Percentiles rank a stretch among this genome's conserved stretches.
Evolutionary conservation across 179 eudicot species (phyloP).

Genomic region (Spergularia azorica): DNA sequence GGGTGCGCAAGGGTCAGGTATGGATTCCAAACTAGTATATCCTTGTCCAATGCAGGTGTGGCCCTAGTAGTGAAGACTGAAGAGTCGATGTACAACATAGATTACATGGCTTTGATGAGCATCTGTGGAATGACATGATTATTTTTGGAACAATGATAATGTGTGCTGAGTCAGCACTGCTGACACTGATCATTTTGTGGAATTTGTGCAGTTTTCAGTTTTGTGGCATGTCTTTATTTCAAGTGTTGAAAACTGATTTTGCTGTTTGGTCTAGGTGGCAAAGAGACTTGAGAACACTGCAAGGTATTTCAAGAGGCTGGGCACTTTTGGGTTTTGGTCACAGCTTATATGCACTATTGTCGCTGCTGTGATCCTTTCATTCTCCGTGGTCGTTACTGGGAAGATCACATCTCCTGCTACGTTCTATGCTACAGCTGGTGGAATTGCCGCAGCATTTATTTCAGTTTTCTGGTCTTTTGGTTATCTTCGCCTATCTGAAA

Average conservation of each 20-base stretch:
- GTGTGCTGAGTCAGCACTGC: background rate
- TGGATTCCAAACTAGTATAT: too few relatives aligned
- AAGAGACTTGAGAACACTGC: constrained; percentile 74
- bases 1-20: too few relatives aligned
- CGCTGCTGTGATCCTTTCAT: constrained; percentile 86
- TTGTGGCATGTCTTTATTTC: background rate
- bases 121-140: background rate
- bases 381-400: constrained; percentile 70
- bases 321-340: constrained; percentile 88
- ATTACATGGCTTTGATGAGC: too few relatives aligned
- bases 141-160: background rate
- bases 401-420: constrained; percentile 75
- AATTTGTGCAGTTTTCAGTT: too few relatives aligned
- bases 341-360: constrained; percentile 86
- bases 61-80: too few relatives aligned
- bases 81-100: too few relatives aligned
- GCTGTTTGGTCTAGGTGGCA: constrained; percentile 54
- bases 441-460: constrained; percentile 82
- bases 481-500: constrained; percentile 74
- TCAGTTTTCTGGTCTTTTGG: constrained; percentile 95
- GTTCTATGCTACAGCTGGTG: constrained; percentile 83
- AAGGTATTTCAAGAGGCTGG: constrained; percentile 90
- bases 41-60: too few relatives aligned
- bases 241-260: background rate
- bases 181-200: too few relatives aligned